Evolutionary conservation across 176 grass and related monocot genomes (phyloP).

Genomic region (Oryza officinalis): DNA sequence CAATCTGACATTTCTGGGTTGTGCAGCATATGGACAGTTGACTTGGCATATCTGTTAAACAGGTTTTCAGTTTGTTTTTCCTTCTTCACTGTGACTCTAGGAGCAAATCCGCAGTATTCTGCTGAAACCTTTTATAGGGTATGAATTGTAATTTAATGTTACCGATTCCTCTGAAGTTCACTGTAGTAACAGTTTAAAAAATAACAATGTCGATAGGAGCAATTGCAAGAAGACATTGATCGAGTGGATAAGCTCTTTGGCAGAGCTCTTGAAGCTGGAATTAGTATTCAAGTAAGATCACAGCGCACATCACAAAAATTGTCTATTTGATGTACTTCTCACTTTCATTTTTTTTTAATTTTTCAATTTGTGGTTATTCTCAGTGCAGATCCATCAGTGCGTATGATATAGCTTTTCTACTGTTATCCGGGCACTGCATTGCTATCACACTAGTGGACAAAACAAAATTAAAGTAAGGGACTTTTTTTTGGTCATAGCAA

Average conservation of each 20-base stretch:
- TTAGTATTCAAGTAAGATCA: constrained; percentile 85
- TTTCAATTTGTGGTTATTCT: constrained; percentile 52
- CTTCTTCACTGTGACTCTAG: constrained; percentile 89
- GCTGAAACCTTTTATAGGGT: constrained; percentile 87
- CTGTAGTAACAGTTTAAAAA: constrained; percentile 23
- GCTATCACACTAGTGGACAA: constrained; percentile 96
- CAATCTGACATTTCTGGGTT: background rate
- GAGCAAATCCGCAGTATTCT: constrained; percentile 88
- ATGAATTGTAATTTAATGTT: constrained; percentile 11
- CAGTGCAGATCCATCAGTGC: constrained; percentile 94
- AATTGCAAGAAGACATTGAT: constrained; percentile 90
- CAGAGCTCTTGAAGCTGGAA: constrained; percentile 83
- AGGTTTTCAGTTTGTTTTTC: constrained; percentile 88
- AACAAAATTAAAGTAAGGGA: constrained; percentile 80
- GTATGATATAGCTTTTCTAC: constrained; percentile 76
- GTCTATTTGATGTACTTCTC: background rate
- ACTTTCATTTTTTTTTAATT: constrained; percentile 41
- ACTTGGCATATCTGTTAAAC: constrained; percentile 80
- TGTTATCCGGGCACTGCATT: constrained; percentile 79
- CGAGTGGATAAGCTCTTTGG: constrained; percentile 77
- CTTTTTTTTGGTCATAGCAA: background rate
- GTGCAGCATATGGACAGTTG: constrained; percentile 90
- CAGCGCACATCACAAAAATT: constrained; percentile 9
- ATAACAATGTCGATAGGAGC: constrained; percentile 55
- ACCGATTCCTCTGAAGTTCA: constrained; percentile 2